These are phyloP conservation scores for Nemania serpens DNA, from an alignment of 2,329 filamentous ascomycete genomes.

Conservation along the genomic window DNA sequence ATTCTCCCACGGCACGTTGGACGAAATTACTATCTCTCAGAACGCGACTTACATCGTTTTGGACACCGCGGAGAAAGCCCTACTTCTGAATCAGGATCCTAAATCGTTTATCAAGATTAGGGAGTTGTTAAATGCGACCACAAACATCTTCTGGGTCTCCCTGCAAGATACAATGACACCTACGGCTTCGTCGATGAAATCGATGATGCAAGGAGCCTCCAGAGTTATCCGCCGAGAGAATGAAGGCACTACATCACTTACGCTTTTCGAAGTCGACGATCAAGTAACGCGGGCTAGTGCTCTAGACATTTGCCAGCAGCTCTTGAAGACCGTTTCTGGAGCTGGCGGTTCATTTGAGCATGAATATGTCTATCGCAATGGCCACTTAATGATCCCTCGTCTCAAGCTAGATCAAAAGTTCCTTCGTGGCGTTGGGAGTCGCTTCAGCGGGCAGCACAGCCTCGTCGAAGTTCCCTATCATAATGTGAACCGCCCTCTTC, in stretches of 20 bases:
- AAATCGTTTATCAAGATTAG: not conserved
- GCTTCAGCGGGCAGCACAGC: not conserved
- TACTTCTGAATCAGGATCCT: constrained; percentile 12
- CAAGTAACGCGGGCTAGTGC: constrained; percentile 6
- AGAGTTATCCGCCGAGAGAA: constrained; percentile 16
- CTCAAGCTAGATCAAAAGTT: constrained; percentile 12
- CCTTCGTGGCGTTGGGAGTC: constrained; percentile 7
- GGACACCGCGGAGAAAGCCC: constrained; percentile 7
- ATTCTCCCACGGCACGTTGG: not conserved
- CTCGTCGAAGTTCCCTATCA: constrained; percentile 15
- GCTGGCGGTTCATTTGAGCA: not conserved
- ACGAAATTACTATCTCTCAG: not conserved
- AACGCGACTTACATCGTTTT: constrained; percentile 15
- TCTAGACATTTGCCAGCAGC: constrained; percentile 8
- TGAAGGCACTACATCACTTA: constrained; percentile 13
- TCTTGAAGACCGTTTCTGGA: not conserved
- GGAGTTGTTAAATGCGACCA: constrained; percentile 9
- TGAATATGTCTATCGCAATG: constrained; percentile 14
- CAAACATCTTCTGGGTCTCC: constrained; percentile 16
- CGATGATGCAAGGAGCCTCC: constrained; percentile 19
- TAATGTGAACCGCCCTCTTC: constrained; percentile 16
- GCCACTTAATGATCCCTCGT: constrained; percentile 12
- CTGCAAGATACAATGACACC: constrained; percentile 14
- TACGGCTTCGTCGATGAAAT: constrained; percentile 3
- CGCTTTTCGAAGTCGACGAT: constrained; percentile 10